Conservation (phyloP, 106 monocot species). For the Narthecium ossifragum region DNA sequence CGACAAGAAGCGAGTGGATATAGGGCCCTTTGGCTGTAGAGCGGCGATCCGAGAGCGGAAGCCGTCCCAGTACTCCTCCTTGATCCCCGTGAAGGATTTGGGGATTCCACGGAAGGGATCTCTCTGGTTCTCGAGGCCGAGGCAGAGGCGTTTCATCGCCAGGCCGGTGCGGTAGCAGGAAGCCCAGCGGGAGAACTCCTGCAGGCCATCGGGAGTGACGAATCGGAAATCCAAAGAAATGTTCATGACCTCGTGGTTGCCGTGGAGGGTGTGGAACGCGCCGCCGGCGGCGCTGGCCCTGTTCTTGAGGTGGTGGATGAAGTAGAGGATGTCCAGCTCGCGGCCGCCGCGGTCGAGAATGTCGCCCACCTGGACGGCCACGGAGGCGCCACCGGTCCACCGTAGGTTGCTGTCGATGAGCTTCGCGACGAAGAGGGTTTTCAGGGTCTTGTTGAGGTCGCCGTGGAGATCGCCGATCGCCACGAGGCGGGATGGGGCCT, state of each 20-base stretch:
- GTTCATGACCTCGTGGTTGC: slow-evolving; percentile 99
- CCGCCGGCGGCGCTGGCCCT: slow-evolving; percentile 49
- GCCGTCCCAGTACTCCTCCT: slow-evolving; percentile 58
- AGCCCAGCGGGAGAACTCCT: slow-evolving; percentile 63
- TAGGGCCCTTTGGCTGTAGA: slow-evolving; percentile 66
- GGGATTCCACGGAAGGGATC: slow-evolving; percentile 88
- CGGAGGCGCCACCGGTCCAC: slow-evolving; percentile 62
- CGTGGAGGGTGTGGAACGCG: slow-evolving; percentile 46
- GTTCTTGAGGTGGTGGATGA: slow-evolving; percentile 58
- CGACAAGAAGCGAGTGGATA: slow-evolving; percentile 59
- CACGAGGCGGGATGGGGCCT: slow-evolving; percentile 62
- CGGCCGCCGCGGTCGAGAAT: slow-evolving; percentile 89
- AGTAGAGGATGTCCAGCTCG: slow-evolving; percentile 76
- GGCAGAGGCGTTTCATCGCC: slow-evolving; percentile 60
- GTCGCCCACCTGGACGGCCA: slow-evolving; percentile 90
- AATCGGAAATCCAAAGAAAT: slow-evolving; percentile 61
- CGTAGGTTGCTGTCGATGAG: slow-evolving; percentile 32
- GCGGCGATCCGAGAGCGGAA: slow-evolving; percentile 75
- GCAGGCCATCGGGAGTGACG: slow-evolving; percentile 41
- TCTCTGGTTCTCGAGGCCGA: slow-evolving; percentile 17
- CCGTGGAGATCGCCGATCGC: slow-evolving; percentile 91
- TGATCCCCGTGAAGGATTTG: slow-evolving; percentile 58
- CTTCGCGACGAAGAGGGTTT: slow-evolving; percentile 67
- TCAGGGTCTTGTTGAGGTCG: slow-evolving; percentile 59
- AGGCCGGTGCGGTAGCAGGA: slow-evolving; percentile 53